These are phyloP conservation scores for Mimosa pudica DNA, from an alignment of 306 rosid species.

Conservation along the genomic window DNA sequence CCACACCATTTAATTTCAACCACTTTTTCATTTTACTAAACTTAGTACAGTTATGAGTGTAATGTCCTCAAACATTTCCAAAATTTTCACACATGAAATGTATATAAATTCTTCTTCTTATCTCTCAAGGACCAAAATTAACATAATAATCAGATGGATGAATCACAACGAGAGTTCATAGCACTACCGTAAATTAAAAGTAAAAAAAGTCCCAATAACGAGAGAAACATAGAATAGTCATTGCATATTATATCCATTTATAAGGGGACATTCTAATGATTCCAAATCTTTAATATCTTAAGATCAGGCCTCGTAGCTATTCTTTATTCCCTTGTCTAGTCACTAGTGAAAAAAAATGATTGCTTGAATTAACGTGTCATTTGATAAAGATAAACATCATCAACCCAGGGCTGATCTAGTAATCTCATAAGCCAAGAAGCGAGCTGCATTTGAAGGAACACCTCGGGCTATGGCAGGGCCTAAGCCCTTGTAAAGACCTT, in stretches of 20 bases:
- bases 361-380: slow-evolving; percentile 21
- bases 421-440: slow-evolving; percentile 94
- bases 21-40: no score
- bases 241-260: no score
- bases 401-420: slow-evolving; percentile 81
- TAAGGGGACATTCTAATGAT: no score
- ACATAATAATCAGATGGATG: neutral
- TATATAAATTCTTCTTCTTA: neutral
- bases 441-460: slow-evolving; percentile 93
- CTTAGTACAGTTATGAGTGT: neutral
- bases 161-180: no score
- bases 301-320: no score
- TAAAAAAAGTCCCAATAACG: no score
- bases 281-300: no score
- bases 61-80: neutral
- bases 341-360: slow-evolving; percentile 1
- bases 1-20: neutral
- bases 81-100: neutral
- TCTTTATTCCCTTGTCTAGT: neutral
- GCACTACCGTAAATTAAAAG: no score
- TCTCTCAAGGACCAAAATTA: neutral
- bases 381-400: slow-evolving; percentile 7
- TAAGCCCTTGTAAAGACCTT: slow-evolving; percentile 91
- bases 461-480: slow-evolving; percentile 95
- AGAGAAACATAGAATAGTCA: no score